Base-by-base conservation (phyloP, 2,329 filamentous ascomycete genomes). In the Xylaria sp. region DNA sequence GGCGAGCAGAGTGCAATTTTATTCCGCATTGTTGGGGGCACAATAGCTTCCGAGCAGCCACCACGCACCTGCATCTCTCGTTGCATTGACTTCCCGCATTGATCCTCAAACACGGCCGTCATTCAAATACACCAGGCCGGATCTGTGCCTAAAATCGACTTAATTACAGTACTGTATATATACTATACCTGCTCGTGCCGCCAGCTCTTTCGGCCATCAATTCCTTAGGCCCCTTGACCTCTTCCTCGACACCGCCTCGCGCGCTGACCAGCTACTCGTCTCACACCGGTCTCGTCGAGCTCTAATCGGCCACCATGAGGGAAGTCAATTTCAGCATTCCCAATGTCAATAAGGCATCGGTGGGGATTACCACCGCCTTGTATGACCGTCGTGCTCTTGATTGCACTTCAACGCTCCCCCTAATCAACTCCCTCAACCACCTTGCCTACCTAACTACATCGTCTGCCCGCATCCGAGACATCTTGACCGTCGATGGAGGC, bases 321-420 rank as follows among this genome's bases (percentile, higher is more conserved):
- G 96, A 99, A 89, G 94, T 97, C 84, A 98, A 98, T 83, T 98
- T 98, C 84, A 98, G 94, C 84, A 98, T 98, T 80, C 95, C 96
- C 63, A 98, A 96, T 87, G 94, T 97, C 88, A 98, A 98, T 84
- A 98, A 98, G 91, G 96, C 96, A 78, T 97, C 95, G 67, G 94
- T 97, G 78, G 95, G 95, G 82, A 99, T 99, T 83, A 99, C 96
- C 74, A 98, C 96, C 65, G 97, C 96, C 80, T 89, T 99, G 71
- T 99, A 99, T 82, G 96, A 99, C 83, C 93, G 96, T 74, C 92
- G 96, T 80, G 96, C 96, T 58, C 92, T 99, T 77, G 96, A 99
- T 81, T 99, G 96, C 85, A 99, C 96, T 63, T 99, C 96, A 45
- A 99, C 96, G 0, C 87, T 99, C 34, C 96, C 96, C 61, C 89